Evolutionary conservation across 352 stramenopile species (phyloP), one percentile per base, ranked within the genome.

Genomic region (Aphanomyces euteiches): DNA sequence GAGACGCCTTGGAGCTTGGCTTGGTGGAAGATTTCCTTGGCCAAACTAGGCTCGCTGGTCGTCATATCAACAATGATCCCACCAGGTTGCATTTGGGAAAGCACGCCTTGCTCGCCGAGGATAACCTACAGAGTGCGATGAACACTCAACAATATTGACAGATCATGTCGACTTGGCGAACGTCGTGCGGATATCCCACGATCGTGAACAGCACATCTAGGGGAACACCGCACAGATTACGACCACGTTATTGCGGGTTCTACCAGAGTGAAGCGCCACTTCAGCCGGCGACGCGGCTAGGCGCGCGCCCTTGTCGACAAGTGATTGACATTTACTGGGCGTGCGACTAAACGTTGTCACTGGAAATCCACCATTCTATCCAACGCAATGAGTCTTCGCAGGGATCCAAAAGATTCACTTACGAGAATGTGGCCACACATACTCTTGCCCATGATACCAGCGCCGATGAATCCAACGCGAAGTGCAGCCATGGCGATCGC

Each of bases 11-110:
- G 88, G 38, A 72, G 38, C 67, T 93, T 92, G 5, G 82, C 88
- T 1, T 69, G 76, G 39, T 88, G 77, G 66, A 93, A 89, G 36
- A 97, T 95, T 57, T 95, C 88, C 73, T 94, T 90, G 3, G 90
- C 89, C n/a, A 97, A 75, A 17, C 81, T 89, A 47, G 90, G 90
- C 41, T 91, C 79, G 64, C 85, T 96, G 1, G 90, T 97, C 1
- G 90, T 96, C 89, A 96, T 96, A 67, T 97, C 90, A 48, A 96
- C 87, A 66, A 96, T 85, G 67, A 96, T 87, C 7, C 88, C 83
- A 21, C 85, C 88, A 38, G 79, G 74, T 66, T 90, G 88, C 77
- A 95, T 88, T 56, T 74, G 76, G n/a, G 82, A 82, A 0, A 95
- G 74, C 48, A 88, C 53, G 50, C 87, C 87, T 15, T 89, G 72